phyloP scores from a whole-genome alignment of 305 asterid species.

The Fraxinus floribunda region DNA sequence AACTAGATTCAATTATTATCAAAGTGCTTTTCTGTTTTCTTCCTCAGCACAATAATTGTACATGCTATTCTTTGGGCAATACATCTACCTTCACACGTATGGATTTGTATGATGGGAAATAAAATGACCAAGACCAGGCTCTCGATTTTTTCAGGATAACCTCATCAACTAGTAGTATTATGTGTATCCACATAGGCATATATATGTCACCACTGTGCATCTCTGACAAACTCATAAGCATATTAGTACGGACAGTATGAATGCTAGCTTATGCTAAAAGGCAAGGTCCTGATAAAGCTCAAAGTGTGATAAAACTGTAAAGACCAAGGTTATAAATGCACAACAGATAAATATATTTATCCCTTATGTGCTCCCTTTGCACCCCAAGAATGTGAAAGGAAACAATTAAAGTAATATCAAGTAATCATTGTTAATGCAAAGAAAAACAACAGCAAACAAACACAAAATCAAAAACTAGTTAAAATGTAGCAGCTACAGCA shows the following conservation, averaged over 20 bases:
- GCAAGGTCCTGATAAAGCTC: not conserved
- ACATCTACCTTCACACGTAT: not conserved
- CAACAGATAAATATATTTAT: not conserved
- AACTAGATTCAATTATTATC: not conserved
- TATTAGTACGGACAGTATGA: not conserved
- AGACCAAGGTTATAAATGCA: conserved; percentile 1
- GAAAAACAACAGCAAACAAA: not conserved
- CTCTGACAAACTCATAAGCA: conserved; percentile 4
- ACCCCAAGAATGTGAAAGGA: not conserved
- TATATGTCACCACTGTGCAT: not conserved
- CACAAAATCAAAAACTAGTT: not conserved
- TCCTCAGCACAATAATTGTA: not conserved
- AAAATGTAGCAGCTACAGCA: not conserved
- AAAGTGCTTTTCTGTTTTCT: not conserved
- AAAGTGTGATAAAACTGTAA: not conserved
- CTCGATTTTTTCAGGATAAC: not conserved
- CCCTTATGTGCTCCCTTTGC: not conserved
- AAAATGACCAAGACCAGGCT: not conserved
- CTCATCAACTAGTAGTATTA: not conserved
- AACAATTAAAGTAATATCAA: not conserved
- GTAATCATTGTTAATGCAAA: not conserved
- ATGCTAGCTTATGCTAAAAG: conserved; percentile 1
- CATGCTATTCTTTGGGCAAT: conserved; percentile 6
- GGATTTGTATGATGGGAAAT: conserved; percentile 4
- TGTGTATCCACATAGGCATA: not conserved